These are phyloP conservation scores for Sphaceloma murrayae DNA, from an alignment of 2,329 filamentous ascomycete species.

Conservation along the genomic window DNA sequence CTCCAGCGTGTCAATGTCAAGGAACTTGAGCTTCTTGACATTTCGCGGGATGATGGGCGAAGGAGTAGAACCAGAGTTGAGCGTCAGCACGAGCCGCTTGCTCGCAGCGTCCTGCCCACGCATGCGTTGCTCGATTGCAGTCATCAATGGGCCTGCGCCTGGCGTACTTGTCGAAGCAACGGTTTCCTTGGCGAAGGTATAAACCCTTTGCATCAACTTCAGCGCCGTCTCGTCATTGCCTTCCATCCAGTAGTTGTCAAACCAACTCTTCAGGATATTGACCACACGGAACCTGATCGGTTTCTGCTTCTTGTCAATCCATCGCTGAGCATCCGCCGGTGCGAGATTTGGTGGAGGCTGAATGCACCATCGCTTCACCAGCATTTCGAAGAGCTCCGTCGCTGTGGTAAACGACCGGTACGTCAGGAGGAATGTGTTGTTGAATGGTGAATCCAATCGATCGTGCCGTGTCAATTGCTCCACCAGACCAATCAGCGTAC, in stretches of 20 bases:
- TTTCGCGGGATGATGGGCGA: constrained; percentile 92
- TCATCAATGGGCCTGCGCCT: constrained; percentile 73
- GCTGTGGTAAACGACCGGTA: constrained; percentile 93
- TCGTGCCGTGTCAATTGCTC: constrained; percentile 95
- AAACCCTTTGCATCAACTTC: constrained; percentile 77
- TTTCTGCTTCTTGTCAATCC: constrained; percentile 92
- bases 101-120: constrained; percentile 78
- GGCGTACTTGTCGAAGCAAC: constrained; percentile 91
- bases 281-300: constrained; percentile 92
- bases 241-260: constrained; percentile 99
- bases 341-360: constrained; percentile 78
- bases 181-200: constrained; percentile 81
- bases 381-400: constrained; percentile 79
- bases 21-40: constrained; percentile 98
- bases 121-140: constrained; percentile 78
- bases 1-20: constrained; percentile 91
- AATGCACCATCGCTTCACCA: constrained; percentile 84
- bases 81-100: constrained; percentile 76
- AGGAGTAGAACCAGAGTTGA: constrained; percentile 66
- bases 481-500: constrained; percentile 77
- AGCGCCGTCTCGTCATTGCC: constrained; percentile 74
- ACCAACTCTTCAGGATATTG: constrained; percentile 97
- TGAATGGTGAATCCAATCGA: constrained; percentile 88
- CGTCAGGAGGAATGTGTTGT: constrained; percentile 94
- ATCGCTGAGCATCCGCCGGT: constrained; percentile 67